phyloP scores from a whole-genome alignment of 2,329 filamentous ascomycete genomes.

The Sporothrix dimorphospora region DNA sequence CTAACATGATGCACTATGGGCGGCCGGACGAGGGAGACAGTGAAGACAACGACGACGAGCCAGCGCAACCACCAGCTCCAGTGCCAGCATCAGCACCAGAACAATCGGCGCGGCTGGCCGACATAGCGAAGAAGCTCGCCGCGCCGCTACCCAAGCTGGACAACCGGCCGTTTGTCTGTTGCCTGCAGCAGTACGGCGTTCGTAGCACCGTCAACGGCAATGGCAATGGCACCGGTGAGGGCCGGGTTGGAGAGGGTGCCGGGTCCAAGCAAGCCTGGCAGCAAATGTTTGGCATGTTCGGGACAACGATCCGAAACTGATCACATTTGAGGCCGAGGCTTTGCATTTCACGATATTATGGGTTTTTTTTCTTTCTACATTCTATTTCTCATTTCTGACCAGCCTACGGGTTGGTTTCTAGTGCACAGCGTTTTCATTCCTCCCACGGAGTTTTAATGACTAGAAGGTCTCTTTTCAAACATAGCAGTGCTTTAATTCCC shows the following conservation, averaged over 20 bases:
- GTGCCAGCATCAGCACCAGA: too few species aligned
- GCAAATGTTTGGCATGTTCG: conserved; percentile 66
- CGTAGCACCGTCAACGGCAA: conserved; percentile 42
- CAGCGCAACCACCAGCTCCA: not conserved
- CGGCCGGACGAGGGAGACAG: not conserved
- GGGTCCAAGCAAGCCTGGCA: conserved; percentile 52
- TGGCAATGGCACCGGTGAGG: conserved; percentile 49
- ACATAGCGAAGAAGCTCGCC: not conserved
- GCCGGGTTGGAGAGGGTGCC: conserved; percentile 31
- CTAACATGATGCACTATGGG: not conserved
- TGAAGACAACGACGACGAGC: not conserved
- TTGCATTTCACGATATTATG: too few species aligned
- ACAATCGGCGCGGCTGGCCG: not conserved
- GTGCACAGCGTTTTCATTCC: not conserved
- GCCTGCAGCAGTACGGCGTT: conserved; percentile 71
- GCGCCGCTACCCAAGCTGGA: conserved; percentile 34
- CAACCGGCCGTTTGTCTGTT: conserved; percentile 69
- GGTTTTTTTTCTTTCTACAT: too few species aligned
- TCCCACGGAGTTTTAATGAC: not conserved
- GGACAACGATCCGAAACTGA: conserved; percentile 56
- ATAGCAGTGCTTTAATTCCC: not conserved
- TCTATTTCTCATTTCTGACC: not conserved
- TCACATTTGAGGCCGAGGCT: too few species aligned
- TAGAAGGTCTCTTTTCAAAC: not conserved
- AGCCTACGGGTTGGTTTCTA: not conserved